phyloP scores from a whole-genome alignment of 352 stramenopile genomes.

The Pythium pectinolyticum region DNA sequence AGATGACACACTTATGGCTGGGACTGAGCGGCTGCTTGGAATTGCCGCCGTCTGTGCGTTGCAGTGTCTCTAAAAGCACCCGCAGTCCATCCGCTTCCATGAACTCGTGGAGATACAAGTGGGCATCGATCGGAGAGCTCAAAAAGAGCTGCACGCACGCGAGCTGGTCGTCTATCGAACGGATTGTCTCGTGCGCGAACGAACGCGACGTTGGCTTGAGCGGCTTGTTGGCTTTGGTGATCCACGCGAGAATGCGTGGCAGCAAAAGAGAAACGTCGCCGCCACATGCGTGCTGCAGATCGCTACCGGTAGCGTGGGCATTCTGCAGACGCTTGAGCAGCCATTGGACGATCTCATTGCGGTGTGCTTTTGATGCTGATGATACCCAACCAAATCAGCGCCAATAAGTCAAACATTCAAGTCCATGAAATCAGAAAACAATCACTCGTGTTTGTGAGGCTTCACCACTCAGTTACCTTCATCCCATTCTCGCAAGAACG shows the following conservation, averaged over 20 bases:
- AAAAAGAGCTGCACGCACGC: conserved; percentile 56
- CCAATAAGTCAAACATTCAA: too few relatives aligned
- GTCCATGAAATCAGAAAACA: too few relatives aligned
- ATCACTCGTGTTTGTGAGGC: too few relatives aligned
- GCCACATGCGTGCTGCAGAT: conserved; percentile 48
- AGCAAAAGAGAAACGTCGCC: conserved; percentile 54
- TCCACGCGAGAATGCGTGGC: conserved; percentile 62
- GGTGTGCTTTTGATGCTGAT: conserved; percentile 46
- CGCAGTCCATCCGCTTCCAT: conserved; percentile 50
- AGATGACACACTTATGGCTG: conserved; percentile 36
- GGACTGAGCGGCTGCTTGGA: conserved; percentile 11
- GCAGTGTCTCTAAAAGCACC: conserved; percentile 44
- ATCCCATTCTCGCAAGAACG: conserved; percentile 66
- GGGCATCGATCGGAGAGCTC: conserved; percentile 27
- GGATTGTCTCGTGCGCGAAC: not conserved
- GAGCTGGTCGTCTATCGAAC: conserved; percentile 48
- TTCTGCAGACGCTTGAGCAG: conserved; percentile 37
- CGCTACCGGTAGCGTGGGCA: not conserved
- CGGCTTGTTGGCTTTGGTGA: conserved; percentile 42
- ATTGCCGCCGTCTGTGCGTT: too few relatives aligned
- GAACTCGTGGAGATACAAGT: conserved; percentile 51
- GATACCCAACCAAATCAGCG: not conserved
- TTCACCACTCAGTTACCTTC: conserved; percentile 40
- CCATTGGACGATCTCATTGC: conserved; percentile 58
- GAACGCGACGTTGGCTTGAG: not conserved